Evolutionary conservation across 345 rosid genomes (phyloP).

Genomic region (Gossypium sturtianum): DNA sequence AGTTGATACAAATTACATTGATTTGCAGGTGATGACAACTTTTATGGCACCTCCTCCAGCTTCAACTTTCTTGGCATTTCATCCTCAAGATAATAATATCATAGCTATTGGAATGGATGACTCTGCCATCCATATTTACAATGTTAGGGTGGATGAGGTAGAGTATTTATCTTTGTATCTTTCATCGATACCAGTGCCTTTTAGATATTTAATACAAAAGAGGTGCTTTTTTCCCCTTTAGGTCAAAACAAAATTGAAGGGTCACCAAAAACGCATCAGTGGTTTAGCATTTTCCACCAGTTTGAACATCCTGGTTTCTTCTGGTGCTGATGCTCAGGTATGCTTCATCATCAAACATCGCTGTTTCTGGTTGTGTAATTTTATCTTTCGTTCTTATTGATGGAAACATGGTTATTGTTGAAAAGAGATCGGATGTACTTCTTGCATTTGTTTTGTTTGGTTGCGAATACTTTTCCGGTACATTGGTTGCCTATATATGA

Average conservation of each 20-base stretch:
- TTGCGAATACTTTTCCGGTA: neutral
- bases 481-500: neutral
- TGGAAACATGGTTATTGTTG: neutral
- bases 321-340: conserved; percentile 94
- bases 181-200: neutral
- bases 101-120: conserved; percentile 57
- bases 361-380: neutral
- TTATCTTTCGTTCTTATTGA: neutral
- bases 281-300: conserved; percentile 72
- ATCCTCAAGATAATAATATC: conserved; percentile 53
- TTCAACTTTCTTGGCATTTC: conserved; percentile 50
- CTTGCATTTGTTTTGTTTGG: neutral
- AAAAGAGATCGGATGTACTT: neutral
- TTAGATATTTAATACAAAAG: neutral
- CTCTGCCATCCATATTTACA: conserved; percentile 48
- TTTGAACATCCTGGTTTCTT: conserved; percentile 60
- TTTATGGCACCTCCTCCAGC: conserved; percentile 59
- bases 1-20: neutral
- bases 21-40: conserved; percentile 52
- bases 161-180: conserved; percentile 3
- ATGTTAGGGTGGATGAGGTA: conserved; percentile 56
- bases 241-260: conserved; percentile 71
- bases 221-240: conserved; percentile 16
- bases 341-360: neutral
- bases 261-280: conserved; percentile 67